Evolutionary conservation across 495 filamentous ascomycete species (phyloP).

Genomic region (Aspergillus biplanus): DNA sequence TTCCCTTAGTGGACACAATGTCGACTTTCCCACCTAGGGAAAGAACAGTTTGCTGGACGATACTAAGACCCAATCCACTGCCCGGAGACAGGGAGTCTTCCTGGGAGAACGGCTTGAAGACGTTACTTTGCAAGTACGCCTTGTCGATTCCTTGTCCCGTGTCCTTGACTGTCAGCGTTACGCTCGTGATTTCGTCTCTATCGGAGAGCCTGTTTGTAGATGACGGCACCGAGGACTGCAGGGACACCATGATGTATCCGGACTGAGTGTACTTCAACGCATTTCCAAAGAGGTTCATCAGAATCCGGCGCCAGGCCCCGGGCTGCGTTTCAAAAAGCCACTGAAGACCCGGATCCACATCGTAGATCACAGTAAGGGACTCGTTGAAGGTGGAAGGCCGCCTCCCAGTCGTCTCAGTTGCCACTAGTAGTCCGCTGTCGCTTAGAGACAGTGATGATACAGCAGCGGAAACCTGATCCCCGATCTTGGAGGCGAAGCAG

Average conservation of each 20-base stretch:
- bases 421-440: neutral
- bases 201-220: neutral
- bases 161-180: constrained; percentile 26
- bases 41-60: constrained; percentile 45
- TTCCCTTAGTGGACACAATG: constrained; percentile 37
- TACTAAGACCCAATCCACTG: constrained; percentile 48
- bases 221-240: constrained; percentile 20
- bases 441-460: neutral
- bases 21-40: constrained; percentile 46
- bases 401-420: constrained; percentile 25
- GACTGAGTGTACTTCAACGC: constrained; percentile 48
- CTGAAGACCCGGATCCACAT: constrained; percentile 53
- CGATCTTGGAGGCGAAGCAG: constrained; percentile 26
- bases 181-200: constrained; percentile 7
- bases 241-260: constrained; percentile 40
- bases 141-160: constrained; percentile 42
- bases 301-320: constrained; percentile 59
- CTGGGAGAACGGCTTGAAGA: constrained; percentile 54
- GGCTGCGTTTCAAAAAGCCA: constrained; percentile 63
- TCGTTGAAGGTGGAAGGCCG: constrained; percentile 24
- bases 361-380: constrained; percentile 54
- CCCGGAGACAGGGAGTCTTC: constrained; percentile 50
- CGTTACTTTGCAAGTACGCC: constrained; percentile 44
- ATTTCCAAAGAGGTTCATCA: constrained; percentile 54
- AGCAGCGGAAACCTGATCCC: neutral